A percentile compares a stretch with the other conserved stretches of the same genome.
These are phyloP conservation scores for Pseudogymnoascus sp. DNA, from an alignment of 2,329 filamentous ascomycete genomes.

Conservation along the genomic window DNA sequence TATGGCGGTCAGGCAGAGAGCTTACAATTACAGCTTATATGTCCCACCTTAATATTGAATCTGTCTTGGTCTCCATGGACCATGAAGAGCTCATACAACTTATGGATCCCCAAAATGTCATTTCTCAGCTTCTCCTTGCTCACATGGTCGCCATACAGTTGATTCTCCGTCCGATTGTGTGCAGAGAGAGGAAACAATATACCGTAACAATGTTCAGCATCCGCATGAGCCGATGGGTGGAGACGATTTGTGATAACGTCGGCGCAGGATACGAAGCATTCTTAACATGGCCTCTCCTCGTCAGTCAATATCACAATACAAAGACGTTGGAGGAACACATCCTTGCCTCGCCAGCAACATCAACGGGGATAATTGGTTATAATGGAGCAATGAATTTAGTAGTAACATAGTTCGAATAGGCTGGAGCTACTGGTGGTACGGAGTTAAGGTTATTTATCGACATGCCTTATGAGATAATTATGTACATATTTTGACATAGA, in stretches of 20 bases:
- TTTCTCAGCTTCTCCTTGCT: constrained; percentile 1
- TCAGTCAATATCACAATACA: background rate
- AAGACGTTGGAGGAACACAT: background rate
- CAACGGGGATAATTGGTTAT: background rate
- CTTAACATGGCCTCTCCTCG: constrained; percentile 1
- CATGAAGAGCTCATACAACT: constrained; percentile 3
- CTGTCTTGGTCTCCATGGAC: constrained; percentile 1
- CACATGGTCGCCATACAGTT: background rate
- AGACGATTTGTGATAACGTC: constrained; percentile 8
- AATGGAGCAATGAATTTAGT: background rate
- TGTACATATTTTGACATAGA: background rate
- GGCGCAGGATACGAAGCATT: background rate
- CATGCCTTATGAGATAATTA: background rate
- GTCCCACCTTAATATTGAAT: constrained; percentile 6
- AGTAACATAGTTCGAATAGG: background rate
- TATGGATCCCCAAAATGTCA: constrained; percentile 10
- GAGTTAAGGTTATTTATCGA: background rate
- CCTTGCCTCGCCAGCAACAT: background rate
- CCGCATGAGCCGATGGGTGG: constrained; percentile 15
- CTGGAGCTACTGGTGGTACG: background rate
- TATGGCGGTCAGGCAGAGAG: background rate
- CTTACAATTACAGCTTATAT: background rate
- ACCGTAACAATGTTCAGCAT: constrained; percentile 15
- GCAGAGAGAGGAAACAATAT: constrained; percentile 14
- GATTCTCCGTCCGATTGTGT: background rate